These are phyloP conservation scores for Septoria petroselini DNA, from an alignment of 2,329 filamentous ascomycete genomes.

Conservation along the genomic window DNA sequence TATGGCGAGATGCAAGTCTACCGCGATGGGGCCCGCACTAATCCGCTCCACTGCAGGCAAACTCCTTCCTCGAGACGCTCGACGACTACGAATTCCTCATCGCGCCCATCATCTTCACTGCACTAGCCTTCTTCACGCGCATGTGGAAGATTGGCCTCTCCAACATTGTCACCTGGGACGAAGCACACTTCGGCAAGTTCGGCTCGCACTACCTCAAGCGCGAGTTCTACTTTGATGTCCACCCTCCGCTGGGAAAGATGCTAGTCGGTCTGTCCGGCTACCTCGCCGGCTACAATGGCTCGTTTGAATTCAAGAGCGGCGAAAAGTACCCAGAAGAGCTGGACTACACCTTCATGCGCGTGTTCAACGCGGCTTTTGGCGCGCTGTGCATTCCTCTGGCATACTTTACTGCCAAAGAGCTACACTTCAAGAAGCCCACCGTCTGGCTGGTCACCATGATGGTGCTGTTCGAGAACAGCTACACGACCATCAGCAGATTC, in stretches of 20 bases:
- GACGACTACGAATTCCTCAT: conserved; percentile 61
- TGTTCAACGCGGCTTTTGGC: conserved; percentile 95
- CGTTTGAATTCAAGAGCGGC: conserved; percentile 98
- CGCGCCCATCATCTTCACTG: conserved; percentile 62
- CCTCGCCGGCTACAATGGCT: conserved; percentile 95
- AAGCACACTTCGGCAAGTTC: conserved; percentile 90
- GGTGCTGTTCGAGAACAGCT: conserved; percentile 98
- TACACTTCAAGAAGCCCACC: conserved; percentile 79
- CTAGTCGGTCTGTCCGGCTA: conserved; percentile 94
- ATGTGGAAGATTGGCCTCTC: conserved; percentile 67
- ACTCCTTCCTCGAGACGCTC: conserved; percentile 61
- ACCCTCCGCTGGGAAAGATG: conserved; percentile 97
- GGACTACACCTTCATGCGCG: conserved; percentile 97
- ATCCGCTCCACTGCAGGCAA: conserved; percentile 31
- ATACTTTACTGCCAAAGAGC: conserved; percentile 89
- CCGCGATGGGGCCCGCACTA: conserved; percentile 9
- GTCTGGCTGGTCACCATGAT: conserved; percentile 95
- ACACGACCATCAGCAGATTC: conserved; percentile 97
- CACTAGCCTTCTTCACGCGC: conserved; percentile 62
- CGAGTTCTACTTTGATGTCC: conserved; percentile 98
- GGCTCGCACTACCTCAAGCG: conserved; percentile 98
- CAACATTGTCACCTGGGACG: conserved; percentile 72
- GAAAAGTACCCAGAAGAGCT: conserved; percentile 91
- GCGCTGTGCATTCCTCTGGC: conserved; percentile 89
- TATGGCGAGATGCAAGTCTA: conserved; percentile 22